Base-by-base conservation (phyloP, 176 grass and related monocot species). In the Oropetium thomaeum region DNA sequence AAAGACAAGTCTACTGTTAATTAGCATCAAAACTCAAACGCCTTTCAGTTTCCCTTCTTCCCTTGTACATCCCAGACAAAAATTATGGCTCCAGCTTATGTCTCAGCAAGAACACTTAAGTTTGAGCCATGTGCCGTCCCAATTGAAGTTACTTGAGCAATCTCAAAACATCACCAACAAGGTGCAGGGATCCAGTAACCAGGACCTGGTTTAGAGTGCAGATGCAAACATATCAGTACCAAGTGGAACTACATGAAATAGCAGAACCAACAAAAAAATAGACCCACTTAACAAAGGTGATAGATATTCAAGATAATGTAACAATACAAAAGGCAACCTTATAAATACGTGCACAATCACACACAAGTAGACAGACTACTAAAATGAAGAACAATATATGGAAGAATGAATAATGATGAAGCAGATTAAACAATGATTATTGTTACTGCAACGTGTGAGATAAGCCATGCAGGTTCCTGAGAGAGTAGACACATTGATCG, bases 171-270 rank as follows among this genome's bases (percentile, higher is more conserved):
- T 89, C 92, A 1, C 92, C 92, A 20, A 95, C 68, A 13, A 95
- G 88, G 67, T 95, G 92, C 62, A 95, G 58, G 30, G 92, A 95
- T 20, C 92, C 88, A 58, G 92, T 91, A 54, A 95, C 88, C 51
- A 95, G 38, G 37, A 91, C 92, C 92, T 95, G 44, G 2, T 51
- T 52, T 76, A 76, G 19, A 90, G 63, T 66, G 25, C 67, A 73
- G 59, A 80, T 75, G 20, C 48, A 71, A 82, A 65, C 28, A 39
- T 82, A 82, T 82, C 62, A 82, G 61, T 44, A 2, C 58, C 23
- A 64, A 51, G 25, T 78, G 63, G 32, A 49, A 41, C 22, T 49
- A 49, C 16, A 57, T 80, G 68, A 25, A 49, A 51, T 73, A 59
- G 26, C 32, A 67, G 10, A 52, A 41, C 1, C 27, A 34, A 54